Percentiles rank a stretch among this genome's conserved stretches.
Conservation (phyloP, 306 rosid species). For the Alnus glutinosa region DNA sequence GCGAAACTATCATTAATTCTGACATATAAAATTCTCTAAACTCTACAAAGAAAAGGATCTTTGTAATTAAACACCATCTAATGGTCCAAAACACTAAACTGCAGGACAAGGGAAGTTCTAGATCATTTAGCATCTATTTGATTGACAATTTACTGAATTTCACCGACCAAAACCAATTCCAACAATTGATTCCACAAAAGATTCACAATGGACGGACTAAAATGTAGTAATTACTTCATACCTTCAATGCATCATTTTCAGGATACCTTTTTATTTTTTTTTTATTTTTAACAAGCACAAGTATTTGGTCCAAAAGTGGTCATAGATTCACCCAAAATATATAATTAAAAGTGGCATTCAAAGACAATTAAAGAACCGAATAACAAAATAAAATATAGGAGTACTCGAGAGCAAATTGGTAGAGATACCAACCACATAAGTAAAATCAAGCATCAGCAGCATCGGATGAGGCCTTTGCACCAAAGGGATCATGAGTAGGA, state of each 20-base stretch:
- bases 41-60: background rate
- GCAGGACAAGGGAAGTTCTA: background rate
- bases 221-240: background rate
- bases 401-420: background rate
- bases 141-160: background rate
- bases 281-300: background rate
- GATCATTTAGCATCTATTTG: background rate
- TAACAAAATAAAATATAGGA: background rate
- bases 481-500: slow-evolving; percentile 90
- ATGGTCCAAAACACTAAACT: background rate
- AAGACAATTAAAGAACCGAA: background rate
- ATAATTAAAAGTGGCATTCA: background rate
- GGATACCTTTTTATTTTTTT: background rate
- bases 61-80: background rate
- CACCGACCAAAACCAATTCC: background rate
- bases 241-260: background rate
- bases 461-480: slow-evolving; percentile 47
- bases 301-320: background rate
- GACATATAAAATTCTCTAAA: background rate
- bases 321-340: background rate
- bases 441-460: slow-evolving; percentile 49
- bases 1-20: background rate
- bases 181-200: background rate
- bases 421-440: slow-evolving; percentile 23
- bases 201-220: background rate